Conservation (phyloP, 192 early-diverging fungal species). For the Mortierella hygrophila region DNA sequence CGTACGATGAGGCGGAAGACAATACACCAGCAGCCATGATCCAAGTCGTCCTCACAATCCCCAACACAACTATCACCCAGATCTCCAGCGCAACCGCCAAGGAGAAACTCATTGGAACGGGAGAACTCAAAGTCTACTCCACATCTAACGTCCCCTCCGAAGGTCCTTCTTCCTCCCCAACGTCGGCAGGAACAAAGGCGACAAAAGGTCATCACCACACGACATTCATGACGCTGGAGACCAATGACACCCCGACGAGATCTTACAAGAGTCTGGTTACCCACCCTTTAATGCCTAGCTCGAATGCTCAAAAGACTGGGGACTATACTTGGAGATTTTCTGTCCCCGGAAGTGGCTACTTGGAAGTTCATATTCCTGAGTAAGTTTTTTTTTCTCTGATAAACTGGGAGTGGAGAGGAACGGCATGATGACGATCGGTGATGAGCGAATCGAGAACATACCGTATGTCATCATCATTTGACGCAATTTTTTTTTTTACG, state of each 20-base stretch:
- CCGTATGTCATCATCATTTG: not conserved
- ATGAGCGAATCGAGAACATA: not conserved
- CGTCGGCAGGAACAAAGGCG: not conserved
- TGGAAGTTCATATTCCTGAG: constrained; percentile 38
- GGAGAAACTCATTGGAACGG: constrained; percentile 33
- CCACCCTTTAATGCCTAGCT: constrained; percentile 52
- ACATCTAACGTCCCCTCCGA: not conserved
- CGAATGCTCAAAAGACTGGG: constrained; percentile 31
- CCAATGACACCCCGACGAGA: constrained; percentile 37
- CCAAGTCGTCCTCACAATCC: constrained; percentile 35
- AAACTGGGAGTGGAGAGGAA: too few species aligned
- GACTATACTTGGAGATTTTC: constrained; percentile 45
- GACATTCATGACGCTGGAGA: constrained; percentile 49
- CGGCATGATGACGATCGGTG: not conserved
- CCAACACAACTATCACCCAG: constrained; percentile 28
- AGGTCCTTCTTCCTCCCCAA: not conserved
- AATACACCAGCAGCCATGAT: constrained; percentile 13
- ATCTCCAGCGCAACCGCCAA: constrained; percentile 1
- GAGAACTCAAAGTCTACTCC: constrained; percentile 46
- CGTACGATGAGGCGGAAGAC: not conserved
- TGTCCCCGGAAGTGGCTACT: constrained; percentile 38
- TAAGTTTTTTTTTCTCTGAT: constrained; percentile 11
- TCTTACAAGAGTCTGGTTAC: constrained; percentile 46
- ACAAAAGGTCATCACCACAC: not conserved
- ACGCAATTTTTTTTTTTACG: not conserved